These are phyloP conservation scores for Cydonia oblonga DNA, from an alignment of 331 rosid species.

Conservation along the genomic window DNA sequence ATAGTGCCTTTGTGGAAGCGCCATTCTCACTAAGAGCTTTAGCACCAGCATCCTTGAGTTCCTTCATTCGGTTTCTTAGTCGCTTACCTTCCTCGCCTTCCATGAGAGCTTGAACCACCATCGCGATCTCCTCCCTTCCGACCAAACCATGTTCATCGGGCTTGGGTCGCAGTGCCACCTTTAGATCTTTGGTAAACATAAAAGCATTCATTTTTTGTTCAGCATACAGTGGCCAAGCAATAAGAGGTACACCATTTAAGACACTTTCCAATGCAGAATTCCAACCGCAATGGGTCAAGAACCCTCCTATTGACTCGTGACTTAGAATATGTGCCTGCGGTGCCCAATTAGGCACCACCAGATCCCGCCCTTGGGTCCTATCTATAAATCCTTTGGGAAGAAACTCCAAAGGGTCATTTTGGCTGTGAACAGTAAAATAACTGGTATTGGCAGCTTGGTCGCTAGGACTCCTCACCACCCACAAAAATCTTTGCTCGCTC, in stretches of 20 bases:
- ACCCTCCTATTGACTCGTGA: conserved; percentile 53
- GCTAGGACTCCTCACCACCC: conserved; percentile 64
- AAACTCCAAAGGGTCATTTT: conserved; percentile 28
- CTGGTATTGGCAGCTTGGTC: conserved; percentile 35
- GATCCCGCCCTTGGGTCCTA: conserved; percentile 29
- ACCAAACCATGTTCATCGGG: conserved; percentile 27
- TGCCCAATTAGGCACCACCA: conserved; percentile 56
- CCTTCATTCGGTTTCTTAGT: conserved; percentile 35
- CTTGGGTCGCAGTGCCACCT: conserved; percentile 37
- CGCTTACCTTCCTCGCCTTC: conserved; percentile 69
- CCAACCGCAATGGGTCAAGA: conserved; percentile 76
- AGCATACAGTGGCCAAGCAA: conserved; percentile 81
- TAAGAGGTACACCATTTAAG: conserved; percentile 47
- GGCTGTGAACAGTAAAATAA: conserved; percentile 29
- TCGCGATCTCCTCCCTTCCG: conserved; percentile 37
- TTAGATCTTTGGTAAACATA: conserved; percentile 28
- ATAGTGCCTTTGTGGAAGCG: conserved; percentile 35
- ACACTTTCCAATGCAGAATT: conserved; percentile 53
- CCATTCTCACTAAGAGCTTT: conserved; percentile 33
- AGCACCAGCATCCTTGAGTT: conserved; percentile 34
- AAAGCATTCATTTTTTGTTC: conserved; percentile 73
- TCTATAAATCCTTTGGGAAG: conserved; percentile 53
- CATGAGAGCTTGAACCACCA: conserved; percentile 33
- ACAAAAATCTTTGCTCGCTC: conserved; percentile 58
- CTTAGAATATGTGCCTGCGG: conserved; percentile 51